phyloP scores from a whole-genome alignment of 352 stramenopile genomes.

The Thalassiosira exigua region DNA sequence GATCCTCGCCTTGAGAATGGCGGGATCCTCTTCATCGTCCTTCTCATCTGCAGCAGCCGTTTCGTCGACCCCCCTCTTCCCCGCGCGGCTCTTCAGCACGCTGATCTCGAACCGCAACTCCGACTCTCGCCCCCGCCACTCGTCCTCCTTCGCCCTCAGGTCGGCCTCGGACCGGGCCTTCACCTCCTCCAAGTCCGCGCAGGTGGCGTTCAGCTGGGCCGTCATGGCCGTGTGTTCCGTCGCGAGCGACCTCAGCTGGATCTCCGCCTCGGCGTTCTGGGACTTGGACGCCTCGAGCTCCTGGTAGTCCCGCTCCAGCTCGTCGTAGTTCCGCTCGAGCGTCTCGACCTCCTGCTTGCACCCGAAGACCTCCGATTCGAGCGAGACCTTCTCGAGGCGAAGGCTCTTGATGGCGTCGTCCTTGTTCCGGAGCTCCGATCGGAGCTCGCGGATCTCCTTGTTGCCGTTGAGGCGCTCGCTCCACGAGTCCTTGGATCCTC shows the following conservation, averaged over 20 bases:
- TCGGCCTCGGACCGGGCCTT: slow-evolving; percentile 72
- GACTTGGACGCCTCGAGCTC: slow-evolving; percentile 71
- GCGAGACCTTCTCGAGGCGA: slow-evolving; percentile 79
- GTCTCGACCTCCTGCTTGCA: slow-evolving; percentile 74
- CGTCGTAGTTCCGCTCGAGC: slow-evolving; percentile 69
- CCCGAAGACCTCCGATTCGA: slow-evolving; percentile 80
- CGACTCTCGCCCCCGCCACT: slow-evolving; percentile 72
- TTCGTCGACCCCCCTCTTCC: slow-evolving; percentile 59
- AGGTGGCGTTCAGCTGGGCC: slow-evolving; percentile 82
- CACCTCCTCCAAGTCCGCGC: slow-evolving; percentile 77
- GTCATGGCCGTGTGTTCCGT: slow-evolving; percentile 82
- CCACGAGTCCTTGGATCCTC: slow-evolving; percentile 64
- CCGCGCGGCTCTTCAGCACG: slow-evolving; percentile 79
- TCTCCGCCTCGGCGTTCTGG: slow-evolving; percentile 82
- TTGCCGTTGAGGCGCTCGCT: slow-evolving; percentile 74
- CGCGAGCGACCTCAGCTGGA: slow-evolving; percentile 78
- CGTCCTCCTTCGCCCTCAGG: slow-evolving; percentile 69
- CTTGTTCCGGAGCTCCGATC: slow-evolving; percentile 71
- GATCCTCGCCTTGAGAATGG: slow-evolving; percentile 81
- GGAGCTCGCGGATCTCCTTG: slow-evolving; percentile 71
- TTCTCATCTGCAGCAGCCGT: slow-evolving; percentile 29
- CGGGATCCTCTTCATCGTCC: slow-evolving; percentile 72
- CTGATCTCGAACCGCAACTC: slow-evolving; percentile 83
- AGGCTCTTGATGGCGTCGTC: slow-evolving; percentile 80
- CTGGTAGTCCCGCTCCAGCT: slow-evolving; percentile 75